Evolutionary conservation across 2,329 filamentous ascomycete genomes (phyloP), one percentile per base, ranked within the genome.

Genomic region (Botrytis pseudocinerea): DNA sequence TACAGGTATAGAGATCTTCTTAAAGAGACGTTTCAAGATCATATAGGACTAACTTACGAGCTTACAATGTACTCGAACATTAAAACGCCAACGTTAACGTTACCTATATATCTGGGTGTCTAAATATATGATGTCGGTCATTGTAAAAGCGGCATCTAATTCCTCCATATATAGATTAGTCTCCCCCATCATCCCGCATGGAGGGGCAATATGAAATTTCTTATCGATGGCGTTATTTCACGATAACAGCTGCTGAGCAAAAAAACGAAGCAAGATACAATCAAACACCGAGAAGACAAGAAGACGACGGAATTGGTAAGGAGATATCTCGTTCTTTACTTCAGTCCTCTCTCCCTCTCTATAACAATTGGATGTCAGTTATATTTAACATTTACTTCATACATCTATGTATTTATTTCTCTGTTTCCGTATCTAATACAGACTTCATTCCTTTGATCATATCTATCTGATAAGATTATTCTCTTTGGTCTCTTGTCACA

Each of bases 201-300:
- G 70, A 68, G 70, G 70, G 70, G 70, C 51, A 68, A 61, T 22
- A 9, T 72, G 51, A 72, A 72, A 72, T 72, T 69, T 72, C 70
- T 72, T 72, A 72, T 72, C 70, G 62, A 68, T 72, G 62, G 62
- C 70, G 62, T 66, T 44, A 72, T 72, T 57, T 57, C 51, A 57
- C 46, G 48, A 72, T 72, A 62, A 66, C 51, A 66, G 35, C 9
- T 54, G 1, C 32, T 28, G 32, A 48, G 40, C 54, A 38, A 35
- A 62, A 62, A 61, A 44, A 25, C 9, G 14, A 40, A 25, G 16
- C 42, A 70, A 18, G 25, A 63, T 25, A 51, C 3, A n/a, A 12
- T 57, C 64, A 68, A 68, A 68, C 35, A 42, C 48, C 35, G 48
- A 68, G 18, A 32, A 22, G 35, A 42, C 48, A n/a, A 42, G 18